These are phyloP conservation scores for Diplodia intermedia DNA, from an alignment of 2,329 filamentous ascomycete species.

Conservation along the genomic window DNA sequence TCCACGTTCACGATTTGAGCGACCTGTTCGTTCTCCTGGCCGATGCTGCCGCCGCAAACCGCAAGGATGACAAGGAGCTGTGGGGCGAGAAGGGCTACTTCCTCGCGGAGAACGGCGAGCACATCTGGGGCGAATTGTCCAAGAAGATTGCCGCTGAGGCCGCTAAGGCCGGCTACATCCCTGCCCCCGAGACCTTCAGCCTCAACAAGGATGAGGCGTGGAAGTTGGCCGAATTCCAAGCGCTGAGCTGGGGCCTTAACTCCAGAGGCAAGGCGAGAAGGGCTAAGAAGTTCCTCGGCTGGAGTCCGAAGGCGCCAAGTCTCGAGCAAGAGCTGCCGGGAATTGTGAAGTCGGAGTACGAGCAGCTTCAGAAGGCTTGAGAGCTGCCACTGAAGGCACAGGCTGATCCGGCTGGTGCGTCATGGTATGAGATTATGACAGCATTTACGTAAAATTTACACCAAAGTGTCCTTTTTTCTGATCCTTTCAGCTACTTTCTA, in stretches of 20 bases:
- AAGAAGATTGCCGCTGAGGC: constrained; percentile 49
- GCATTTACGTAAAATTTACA: not conserved
- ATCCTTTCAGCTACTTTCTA: no score
- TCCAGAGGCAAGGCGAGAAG: constrained; percentile 61
- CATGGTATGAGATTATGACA: not conserved
- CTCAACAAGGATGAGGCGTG: constrained; percentile 25
- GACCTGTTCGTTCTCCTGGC: constrained; percentile 62
- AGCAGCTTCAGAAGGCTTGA: constrained; percentile 24
- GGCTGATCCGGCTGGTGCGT: not conserved
- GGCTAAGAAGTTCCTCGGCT: constrained; percentile 63
- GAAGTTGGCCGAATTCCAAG: constrained; percentile 24
- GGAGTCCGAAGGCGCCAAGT: constrained; percentile 59
- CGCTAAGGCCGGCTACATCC: constrained; percentile 45
- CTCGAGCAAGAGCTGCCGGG: constrained; percentile 23
- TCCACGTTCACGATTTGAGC: constrained; percentile 68
- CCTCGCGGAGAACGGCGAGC: constrained; percentile 68
- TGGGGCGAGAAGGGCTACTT: constrained; percentile 73
- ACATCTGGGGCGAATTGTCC: constrained; percentile 69
- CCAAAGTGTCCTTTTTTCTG: no score
- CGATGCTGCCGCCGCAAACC: constrained; percentile 63
- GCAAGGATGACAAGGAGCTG: constrained; percentile 38
- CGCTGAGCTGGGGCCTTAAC: constrained; percentile 22
- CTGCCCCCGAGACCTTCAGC: not conserved
- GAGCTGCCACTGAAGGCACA: not conserved
- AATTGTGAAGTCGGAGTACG: constrained; percentile 23